A percentile compares a stretch with the other conserved stretches of the same genome.
Conservation (phyloP, 495 filamentous ascomycete genomes). For the Daldinia grandis region DNA sequence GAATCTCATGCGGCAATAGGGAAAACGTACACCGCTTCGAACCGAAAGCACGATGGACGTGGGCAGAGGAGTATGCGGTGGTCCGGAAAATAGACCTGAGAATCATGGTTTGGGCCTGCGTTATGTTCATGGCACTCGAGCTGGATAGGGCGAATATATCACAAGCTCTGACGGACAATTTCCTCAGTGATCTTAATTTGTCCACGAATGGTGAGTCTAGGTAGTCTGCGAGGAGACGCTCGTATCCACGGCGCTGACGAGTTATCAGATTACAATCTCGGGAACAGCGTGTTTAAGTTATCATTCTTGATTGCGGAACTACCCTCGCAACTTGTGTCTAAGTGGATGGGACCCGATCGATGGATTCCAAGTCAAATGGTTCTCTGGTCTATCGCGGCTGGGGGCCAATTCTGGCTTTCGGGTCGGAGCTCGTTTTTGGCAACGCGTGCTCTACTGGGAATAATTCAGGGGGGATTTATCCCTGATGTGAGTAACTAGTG, state of each 20-base stretch:
- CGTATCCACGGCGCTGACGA: slow-evolving; percentile 12
- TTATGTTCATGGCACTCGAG: slow-evolving; percentile 85
- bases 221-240: background rate
- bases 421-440: slow-evolving; percentile 65
- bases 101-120: slow-evolving; percentile 66
- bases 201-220: slow-evolving; percentile 66
- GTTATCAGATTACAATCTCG: slow-evolving; percentile 68
- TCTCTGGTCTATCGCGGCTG: slow-evolving; percentile 74
- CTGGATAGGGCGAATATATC: slow-evolving; percentile 78
- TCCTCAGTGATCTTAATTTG: slow-evolving; percentile 66
- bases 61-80: slow-evolving; percentile 71
- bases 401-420: slow-evolving; percentile 69
- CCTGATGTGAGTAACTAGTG: slow-evolving; percentile 40
- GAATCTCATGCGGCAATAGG: slow-evolving; percentile 29
- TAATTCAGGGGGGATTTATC: slow-evolving; percentile 76
- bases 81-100: slow-evolving; percentile 60
- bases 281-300: slow-evolving; percentile 75
- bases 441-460: slow-evolving; percentile 68
- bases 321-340: slow-evolving; percentile 76
- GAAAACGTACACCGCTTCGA: slow-evolving; percentile 74
- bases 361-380: slow-evolving; percentile 87
- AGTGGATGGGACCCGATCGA: slow-evolving; percentile 75
- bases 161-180: slow-evolving; percentile 75
- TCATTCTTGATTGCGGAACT: slow-evolving; percentile 74
- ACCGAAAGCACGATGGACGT: slow-evolving; percentile 74